Conservation (phyloP, 257 asterid genomes). For the Ligustrum vulgare region DNA sequence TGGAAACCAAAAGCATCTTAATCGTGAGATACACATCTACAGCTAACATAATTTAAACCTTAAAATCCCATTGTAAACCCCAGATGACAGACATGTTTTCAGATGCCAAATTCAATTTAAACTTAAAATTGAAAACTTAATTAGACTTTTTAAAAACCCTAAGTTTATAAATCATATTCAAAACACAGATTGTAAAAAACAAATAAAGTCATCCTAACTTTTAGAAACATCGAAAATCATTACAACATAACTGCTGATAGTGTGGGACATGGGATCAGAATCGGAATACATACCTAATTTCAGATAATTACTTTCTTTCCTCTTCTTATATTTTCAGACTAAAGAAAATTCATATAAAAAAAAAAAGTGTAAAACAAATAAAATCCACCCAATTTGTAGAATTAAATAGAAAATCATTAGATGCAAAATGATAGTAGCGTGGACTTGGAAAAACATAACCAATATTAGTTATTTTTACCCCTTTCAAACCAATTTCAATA, state of each 20-base stretch:
- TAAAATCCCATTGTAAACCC: not conserved
- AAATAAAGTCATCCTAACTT: not conserved
- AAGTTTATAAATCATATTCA: constrained; percentile 3
- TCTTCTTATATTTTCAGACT: not conserved
- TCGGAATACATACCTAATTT: not conserved
- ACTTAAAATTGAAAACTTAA: not conserved
- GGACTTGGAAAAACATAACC: not conserved
- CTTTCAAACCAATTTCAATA: not conserved
- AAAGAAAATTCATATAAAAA: not conserved
- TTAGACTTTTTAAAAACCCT: constrained; percentile 9
- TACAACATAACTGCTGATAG: not conserved
- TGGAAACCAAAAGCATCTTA: constrained; percentile 20
- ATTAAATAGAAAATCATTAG: not conserved
- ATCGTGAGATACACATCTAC: not conserved
- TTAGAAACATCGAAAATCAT: not conserved
- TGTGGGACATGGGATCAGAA: not conserved
- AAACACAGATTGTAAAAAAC: not conserved
- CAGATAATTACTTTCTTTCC: not conserved
- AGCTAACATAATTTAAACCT: not conserved
- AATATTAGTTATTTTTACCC: not conserved
- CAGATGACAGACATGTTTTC: not conserved
- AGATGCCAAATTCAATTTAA: not conserved
- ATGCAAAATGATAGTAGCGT: not conserved
- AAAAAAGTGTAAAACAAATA: too few species aligned
- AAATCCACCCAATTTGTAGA: not conserved